These are phyloP conservation scores for Bombardia bombarda DNA, from an alignment of 495 filamentous ascomycete genomes.

Conservation along the genomic window DNA sequence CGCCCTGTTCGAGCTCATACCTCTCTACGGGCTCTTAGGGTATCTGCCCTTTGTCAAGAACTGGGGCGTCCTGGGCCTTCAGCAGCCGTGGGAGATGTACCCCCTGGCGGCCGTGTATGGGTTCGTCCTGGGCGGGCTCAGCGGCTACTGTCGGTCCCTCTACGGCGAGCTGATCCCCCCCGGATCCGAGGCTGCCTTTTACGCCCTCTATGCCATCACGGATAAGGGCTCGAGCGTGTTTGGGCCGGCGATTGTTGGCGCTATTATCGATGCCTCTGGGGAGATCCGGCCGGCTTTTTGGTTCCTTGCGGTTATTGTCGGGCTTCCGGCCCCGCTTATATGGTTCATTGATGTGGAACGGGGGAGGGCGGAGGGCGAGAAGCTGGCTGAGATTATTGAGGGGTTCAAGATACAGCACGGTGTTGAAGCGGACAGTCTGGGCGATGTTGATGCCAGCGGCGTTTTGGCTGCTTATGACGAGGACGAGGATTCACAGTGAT, in stretches of 20 bases:
- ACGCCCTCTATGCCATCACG: conserved; percentile 92
- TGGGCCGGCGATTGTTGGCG: conserved; percentile 87
- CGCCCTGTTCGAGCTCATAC: conserved; percentile 82
- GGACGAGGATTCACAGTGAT: conserved; percentile 12
- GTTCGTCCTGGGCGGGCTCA: conserved; percentile 87
- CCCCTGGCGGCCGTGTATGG: conserved; percentile 86
- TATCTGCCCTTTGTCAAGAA: conserved; percentile 74
- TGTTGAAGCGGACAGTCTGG: conserved; percentile 13
- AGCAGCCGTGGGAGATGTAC: conserved; percentile 96
- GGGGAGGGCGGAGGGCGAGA: conserved; percentile 69
- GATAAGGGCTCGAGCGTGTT: conserved; percentile 95
- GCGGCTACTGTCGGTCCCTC: conserved; percentile 84
- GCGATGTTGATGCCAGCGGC: conserved; percentile 19
- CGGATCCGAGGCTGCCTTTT: conserved; percentile 92
- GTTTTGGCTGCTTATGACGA: conserved; percentile 29
- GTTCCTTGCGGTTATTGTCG: conserved; percentile 79
- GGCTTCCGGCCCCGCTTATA: conserved; percentile 76
- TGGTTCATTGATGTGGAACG: conserved; percentile 82
- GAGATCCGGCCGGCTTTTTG: conserved; percentile 90
- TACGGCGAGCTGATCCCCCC: conserved; percentile 90
- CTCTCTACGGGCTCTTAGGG: conserved; percentile 82
- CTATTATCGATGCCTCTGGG: conserved; percentile 81
- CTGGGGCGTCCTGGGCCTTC: conserved; percentile 73
- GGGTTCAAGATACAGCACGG: conserved; percentile 31
- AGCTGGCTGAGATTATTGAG: conserved; percentile 60